Conservation (phyloP, 768 basidiomycete genomes). For the Lactarius evosmus region DNA sequence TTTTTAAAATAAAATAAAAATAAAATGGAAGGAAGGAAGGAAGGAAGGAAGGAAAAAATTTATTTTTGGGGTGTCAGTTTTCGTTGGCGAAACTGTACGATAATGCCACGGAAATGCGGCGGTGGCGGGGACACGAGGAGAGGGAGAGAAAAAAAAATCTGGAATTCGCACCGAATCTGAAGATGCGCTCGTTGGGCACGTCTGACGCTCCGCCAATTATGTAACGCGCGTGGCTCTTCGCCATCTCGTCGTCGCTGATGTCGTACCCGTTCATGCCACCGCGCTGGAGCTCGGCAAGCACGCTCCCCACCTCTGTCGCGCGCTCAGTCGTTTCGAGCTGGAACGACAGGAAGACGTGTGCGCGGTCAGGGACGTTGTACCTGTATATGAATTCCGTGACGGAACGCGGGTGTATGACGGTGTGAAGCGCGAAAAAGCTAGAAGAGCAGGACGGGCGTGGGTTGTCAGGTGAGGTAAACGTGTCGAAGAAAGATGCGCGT, state of each 20-base stretch:
- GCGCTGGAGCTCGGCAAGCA: slow-evolving; percentile 60
- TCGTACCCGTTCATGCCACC: slow-evolving; percentile 82
- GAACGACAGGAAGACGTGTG: slow-evolving; percentile 91
- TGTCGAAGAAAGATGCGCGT: not conserved
- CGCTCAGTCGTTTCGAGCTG: slow-evolving; percentile 62
- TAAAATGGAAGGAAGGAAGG: no score
- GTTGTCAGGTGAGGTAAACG: not conserved
- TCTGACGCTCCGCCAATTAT: slow-evolving; percentile 84
- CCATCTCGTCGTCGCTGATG: slow-evolving; percentile 92
- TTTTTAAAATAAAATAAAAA: no score
- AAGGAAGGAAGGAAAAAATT: no score
- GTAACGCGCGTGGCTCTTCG: slow-evolving; percentile 91
- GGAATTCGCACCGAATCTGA: slow-evolving; percentile 76
- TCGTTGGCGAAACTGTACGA: no score
- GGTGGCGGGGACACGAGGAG: not conserved
- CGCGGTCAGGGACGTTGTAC: slow-evolving; percentile 67
- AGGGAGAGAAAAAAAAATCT: not conserved
- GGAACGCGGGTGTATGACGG: slow-evolving; percentile 82
- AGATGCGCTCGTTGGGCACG: slow-evolving; percentile 82
- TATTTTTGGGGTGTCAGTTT: not conserved
- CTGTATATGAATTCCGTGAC: slow-evolving; percentile 97
- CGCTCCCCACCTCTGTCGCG: slow-evolving; percentile 55
- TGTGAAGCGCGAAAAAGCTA: slow-evolving; percentile 87
- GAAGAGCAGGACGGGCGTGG: slow-evolving; percentile 14
- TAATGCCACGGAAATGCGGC: no score